Evolutionary conservation across 2,329 filamentous ascomycete species (phyloP).

Genomic region (Talaromyces albobiverticillius): DNA sequence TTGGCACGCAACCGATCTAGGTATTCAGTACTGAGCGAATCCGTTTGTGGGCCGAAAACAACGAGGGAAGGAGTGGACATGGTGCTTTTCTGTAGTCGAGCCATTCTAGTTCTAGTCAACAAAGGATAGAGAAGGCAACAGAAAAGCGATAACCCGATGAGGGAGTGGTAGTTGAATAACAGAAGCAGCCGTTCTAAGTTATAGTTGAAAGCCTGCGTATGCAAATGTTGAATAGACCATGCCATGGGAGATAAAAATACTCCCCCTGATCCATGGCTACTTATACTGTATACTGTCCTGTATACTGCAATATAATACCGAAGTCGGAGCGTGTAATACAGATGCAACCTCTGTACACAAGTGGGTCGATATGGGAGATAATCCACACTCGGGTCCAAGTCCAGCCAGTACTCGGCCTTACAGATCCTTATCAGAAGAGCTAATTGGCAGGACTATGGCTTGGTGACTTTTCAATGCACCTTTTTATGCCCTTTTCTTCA

Average conservation of each 20-base stretch:
- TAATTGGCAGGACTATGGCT: too few relatives aligned
- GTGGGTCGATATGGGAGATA: too few relatives aligned
- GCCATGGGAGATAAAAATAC: background rate
- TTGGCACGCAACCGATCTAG: background rate
- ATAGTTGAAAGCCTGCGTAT: background rate
- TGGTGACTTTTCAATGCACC: too few relatives aligned
- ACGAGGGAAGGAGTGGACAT: background rate
- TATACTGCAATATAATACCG: background rate
- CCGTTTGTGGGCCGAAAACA: background rate
- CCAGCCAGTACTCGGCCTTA: background rate
- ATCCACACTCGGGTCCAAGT: background rate
- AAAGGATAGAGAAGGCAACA: too few relatives aligned
- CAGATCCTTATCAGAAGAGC: background rate
- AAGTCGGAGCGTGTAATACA: too few relatives aligned
- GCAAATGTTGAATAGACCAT: background rate
- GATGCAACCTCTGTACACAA: background rate
- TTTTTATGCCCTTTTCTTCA: too few relatives aligned
- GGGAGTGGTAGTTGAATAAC: background rate
- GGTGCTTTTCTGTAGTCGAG: background rate
- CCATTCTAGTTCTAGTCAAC: background rate
- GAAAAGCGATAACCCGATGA: background rate
- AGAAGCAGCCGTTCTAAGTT: background rate
- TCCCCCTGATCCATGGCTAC: background rate
- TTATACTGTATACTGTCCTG: background rate
- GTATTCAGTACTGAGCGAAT: background rate